Base-by-base conservation (phyloP, 2,329 filamentous ascomycete species). In the Calonectria hawksworthii region DNA sequence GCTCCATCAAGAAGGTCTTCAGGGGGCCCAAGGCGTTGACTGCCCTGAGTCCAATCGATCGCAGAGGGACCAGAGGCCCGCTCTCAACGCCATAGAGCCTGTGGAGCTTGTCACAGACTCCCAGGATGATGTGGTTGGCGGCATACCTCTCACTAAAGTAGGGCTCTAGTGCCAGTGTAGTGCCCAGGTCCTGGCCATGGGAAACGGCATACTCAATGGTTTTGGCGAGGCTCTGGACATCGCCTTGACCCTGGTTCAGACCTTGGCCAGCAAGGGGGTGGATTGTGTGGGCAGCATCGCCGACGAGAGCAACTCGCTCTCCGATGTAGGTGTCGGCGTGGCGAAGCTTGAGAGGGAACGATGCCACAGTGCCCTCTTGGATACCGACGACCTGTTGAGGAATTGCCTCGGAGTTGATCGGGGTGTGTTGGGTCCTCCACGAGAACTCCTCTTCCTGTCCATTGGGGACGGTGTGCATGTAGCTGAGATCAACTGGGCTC, bases 211-310 rank as follows among this genome's bases (percentile, higher is more conserved):
- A 93, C 74, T 93, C 92, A 66, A 99, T 94, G 0, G 93, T 93
- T 76, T 89, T 90, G 9, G 93, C 92, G 0, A 99, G 90, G 68
- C 94, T 94, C 80, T 95, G 93, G 0, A 97, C 94, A 83, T 99
- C 97, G 23, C 92, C 96, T 76, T 99, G 93, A 1, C 97, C 97
- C 80, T 98, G 94, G 83, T 99, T 99, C 18, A 99, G 89, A 1
- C 97, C 97, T 85, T 99, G 97, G 0, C 97, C 97, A 1, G 95
- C 97, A 5, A 99, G 92, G 0, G 97, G 97, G 84, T 99, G 97
- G 77, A 98, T 93, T 1, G 96, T 98, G 84, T 99, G 97, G 10
- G 97, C 97, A 1, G 97, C 97, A 78, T 99, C 97, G 75, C 97
- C 97, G 44, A 99, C 92, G 1, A 99, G 91, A 0, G 96, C 97